Conservation (phyloP, 192 early-diverging fungal species). For the Chytriomyces sp. region DNA sequence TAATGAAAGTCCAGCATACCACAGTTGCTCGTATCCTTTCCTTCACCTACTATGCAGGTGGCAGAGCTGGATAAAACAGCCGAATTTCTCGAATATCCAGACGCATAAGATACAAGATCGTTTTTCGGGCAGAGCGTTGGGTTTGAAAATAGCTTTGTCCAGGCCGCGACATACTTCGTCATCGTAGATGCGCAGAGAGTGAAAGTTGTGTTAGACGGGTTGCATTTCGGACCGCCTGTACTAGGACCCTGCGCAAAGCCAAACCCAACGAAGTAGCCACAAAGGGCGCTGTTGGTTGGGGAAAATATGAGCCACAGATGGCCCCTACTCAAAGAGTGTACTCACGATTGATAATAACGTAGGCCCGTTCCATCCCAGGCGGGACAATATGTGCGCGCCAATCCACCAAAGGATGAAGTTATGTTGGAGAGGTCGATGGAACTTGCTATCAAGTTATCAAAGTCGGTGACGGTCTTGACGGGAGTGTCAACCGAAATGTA, state of each 20-base stretch:
- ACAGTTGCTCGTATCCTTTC: not conserved
- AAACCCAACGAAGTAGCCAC: constrained; percentile 4
- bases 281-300: constrained; percentile 3
- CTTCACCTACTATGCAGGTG: constrained; percentile 4
- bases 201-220: not conserved
- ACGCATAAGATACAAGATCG: too few species aligned
- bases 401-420: not conserved
- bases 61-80: not conserved
- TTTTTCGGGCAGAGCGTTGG: not conserved
- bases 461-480: not conserved
- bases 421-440: not conserved
- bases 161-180: constrained; percentile 6
- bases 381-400: not conserved
- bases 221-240: not conserved
- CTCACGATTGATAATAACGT: not conserved
- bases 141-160: constrained; percentile 7
- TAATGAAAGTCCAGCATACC: not conserved
- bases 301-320: not conserved
- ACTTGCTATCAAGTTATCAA: not conserved
- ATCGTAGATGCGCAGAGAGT: not conserved
- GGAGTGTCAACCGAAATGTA: not conserved
- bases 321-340: not conserved
- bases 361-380: constrained; percentile 23
- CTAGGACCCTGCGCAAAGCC: not conserved
- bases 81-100: too few species aligned